These are phyloP conservation scores for Arabis hirsuta DNA, from an alignment of 345 rosid genomes.

Conservation along the genomic window DNA sequence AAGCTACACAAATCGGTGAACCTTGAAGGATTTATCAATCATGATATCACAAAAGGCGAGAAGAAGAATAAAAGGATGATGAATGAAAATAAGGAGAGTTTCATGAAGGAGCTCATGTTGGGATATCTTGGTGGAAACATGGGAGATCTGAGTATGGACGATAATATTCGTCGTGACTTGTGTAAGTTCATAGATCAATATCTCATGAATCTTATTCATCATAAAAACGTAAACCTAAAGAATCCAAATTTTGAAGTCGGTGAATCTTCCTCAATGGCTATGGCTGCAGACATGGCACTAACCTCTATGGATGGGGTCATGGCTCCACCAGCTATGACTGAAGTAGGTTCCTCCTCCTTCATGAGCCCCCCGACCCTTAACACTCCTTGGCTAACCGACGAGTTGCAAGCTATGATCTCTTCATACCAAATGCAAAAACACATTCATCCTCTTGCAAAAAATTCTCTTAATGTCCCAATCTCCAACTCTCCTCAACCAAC, in stretches of 20 bases:
- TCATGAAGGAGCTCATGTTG: conserved; percentile 17
- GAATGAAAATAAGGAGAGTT: neutral
- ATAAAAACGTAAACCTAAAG: neutral
- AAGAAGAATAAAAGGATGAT: neutral
- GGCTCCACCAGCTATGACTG: neutral
- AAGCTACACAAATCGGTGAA: neutral
- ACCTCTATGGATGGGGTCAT: neutral
- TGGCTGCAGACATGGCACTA: neutral
- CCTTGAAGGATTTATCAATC: neutral
- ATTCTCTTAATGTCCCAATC: neutral
- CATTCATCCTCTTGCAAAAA: too few relatives aligned
- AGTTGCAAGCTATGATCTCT: neutral
- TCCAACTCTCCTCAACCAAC: neutral
- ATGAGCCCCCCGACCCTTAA: too few relatives aligned
- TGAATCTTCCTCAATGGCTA: conserved; percentile 15
- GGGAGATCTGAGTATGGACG: neutral
- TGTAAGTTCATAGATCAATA: conserved; percentile 9
- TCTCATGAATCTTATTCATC: neutral
- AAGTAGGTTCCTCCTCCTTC: neutral
- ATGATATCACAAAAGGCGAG: neutral
- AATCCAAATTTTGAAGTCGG: neutral
- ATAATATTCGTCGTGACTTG: neutral
- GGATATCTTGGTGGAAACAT: neutral
- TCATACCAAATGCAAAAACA: neutral
- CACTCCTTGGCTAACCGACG: neutral